These are phyloP conservation scores for Sugiyamaella floridensis DNA, from an alignment of 805 yeast species.

Conservation along the genomic window DNA sequence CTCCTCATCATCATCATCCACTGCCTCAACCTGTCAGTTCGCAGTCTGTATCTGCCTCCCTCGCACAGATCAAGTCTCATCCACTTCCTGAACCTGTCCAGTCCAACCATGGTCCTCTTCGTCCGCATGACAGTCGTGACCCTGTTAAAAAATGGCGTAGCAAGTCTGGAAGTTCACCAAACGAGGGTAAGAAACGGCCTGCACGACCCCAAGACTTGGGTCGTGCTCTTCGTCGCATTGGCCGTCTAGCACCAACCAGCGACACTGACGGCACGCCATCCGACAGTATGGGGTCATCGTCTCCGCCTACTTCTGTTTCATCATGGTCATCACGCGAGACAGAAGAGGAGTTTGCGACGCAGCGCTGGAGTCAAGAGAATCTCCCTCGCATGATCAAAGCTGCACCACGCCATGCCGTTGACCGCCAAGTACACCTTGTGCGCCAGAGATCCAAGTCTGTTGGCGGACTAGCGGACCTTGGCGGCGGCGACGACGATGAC, in stretches of 20 bases:
- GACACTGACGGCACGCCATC: not conserved
- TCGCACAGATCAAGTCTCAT: too few species aligned
- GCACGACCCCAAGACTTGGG: slow-evolving; percentile 1
- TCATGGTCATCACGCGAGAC: slow-evolving; percentile 8
- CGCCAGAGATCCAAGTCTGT: slow-evolving; percentile 1
- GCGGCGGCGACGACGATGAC: not conserved
- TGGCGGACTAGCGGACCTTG: not conserved
- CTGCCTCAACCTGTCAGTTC: too few species aligned
- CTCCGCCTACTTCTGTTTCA: slow-evolving; percentile 11
- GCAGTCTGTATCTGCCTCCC: too few species aligned
- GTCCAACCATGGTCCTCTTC: too few species aligned
- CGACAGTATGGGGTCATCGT: slow-evolving; percentile 1
- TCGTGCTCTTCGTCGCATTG: not conserved
- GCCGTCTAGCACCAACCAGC: not conserved
- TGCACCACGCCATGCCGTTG: not conserved
- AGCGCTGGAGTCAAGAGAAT: slow-evolving; percentile 3
- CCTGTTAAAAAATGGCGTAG: not conserved
- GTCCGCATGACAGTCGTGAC: too few species aligned
- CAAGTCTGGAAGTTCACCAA: not conserved
- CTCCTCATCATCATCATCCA: too few species aligned
- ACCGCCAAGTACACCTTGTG: not conserved
- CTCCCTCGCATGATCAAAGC: slow-evolving; percentile 4
- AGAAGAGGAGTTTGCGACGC: slow-evolving; percentile 6
- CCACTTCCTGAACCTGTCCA: too few species aligned
- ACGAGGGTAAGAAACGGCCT: slow-evolving; percentile 1